These are phyloP conservation scores for Triticum dicoccoides DNA, from an alignment of 176 grass and related monocot species.

Conservation along the genomic window DNA sequence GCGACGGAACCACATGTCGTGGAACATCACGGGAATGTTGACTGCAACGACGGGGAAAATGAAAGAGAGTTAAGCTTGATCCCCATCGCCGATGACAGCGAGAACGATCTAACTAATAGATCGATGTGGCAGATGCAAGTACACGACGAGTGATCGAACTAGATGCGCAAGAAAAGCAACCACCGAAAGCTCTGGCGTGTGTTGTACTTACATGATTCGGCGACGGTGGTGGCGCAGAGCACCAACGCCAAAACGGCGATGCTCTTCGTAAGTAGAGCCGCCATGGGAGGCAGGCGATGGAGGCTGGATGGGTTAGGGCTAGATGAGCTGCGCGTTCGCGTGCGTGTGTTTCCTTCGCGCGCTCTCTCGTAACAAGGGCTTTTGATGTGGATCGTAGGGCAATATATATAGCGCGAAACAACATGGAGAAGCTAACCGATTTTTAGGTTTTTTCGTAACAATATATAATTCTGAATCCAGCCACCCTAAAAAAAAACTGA, in stretches of 20 bases:
- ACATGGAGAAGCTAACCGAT: too few species aligned
- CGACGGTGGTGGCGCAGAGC: constrained; percentile 13
- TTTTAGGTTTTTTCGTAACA: too few species aligned
- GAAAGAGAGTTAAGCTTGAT: too few species aligned
- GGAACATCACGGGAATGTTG: neutral
- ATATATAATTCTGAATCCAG: too few species aligned
- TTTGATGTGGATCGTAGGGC: too few species aligned
- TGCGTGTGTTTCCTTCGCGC: neutral
- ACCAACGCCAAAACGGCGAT: constrained; percentile 12
- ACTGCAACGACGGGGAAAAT: neutral
- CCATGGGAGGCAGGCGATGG: constrained; percentile 2
- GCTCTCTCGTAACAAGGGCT: neutral
- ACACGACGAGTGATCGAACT: neutral
- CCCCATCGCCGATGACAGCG: neutral
- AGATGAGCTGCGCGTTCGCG: neutral
- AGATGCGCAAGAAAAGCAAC: neutral
- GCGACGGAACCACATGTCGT: neutral
- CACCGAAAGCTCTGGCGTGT: neutral
- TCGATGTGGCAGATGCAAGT: neutral
- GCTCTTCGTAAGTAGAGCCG: neutral
- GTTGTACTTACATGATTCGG: constrained; percentile 3
- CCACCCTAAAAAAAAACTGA: too few species aligned
- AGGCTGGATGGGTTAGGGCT: neutral
- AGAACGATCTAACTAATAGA: neutral
- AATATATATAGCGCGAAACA: too few species aligned